Evolutionary conservation across 2,329 filamentous ascomycete species (phyloP).

Genomic region (Fusarium begoniae): DNA sequence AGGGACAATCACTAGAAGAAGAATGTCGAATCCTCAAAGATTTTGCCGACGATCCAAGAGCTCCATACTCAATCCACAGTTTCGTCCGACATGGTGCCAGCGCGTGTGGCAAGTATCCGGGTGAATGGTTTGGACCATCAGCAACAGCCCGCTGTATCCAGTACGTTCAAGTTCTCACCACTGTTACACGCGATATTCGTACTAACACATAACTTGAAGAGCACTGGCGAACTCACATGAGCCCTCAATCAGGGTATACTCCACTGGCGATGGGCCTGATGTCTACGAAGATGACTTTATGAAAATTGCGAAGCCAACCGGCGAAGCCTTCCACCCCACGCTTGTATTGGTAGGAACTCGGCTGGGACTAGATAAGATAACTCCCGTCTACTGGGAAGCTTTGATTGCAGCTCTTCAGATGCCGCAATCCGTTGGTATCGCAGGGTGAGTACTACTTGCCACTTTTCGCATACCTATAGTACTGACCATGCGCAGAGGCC

Average conservation of each 20-base stretch:
- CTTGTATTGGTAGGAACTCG: conserved; percentile 89
- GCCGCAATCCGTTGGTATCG: conserved; percentile 93
- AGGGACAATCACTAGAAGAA: conserved; percentile 63
- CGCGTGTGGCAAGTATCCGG: conserved; percentile 92
- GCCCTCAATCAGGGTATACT: conserved; percentile 79
- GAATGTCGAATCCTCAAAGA: conserved; percentile 79
- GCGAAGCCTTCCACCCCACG: conserved; percentile 78
- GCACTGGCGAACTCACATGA: conserved; percentile 76
- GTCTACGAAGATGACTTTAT: conserved; percentile 92
- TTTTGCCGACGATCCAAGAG: conserved; percentile 86
- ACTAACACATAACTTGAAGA: conserved; percentile 54
- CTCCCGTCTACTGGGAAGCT: conserved; percentile 94
- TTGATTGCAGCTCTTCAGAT: conserved; percentile 85
- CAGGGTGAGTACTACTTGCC: conserved; percentile 70
- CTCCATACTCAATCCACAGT: conserved; percentile 93
- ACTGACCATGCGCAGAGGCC: conserved; percentile 67
- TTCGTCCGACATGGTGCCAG: conserved; percentile 90
- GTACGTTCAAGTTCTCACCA: conserved; percentile 62
- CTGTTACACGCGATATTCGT: neutral
- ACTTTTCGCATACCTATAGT: neutral
- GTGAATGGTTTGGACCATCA: conserved; percentile 99
- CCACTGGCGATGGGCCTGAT: conserved; percentile 88
- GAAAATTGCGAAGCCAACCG: conserved; percentile 75
- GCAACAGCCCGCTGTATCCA: conserved; percentile 94
- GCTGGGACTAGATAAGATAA: conserved; percentile 93